These are phyloP conservation scores for Passalora sequoiae DNA, from an alignment of 2,329 filamentous ascomycete genomes.

Conservation along the genomic window DNA sequence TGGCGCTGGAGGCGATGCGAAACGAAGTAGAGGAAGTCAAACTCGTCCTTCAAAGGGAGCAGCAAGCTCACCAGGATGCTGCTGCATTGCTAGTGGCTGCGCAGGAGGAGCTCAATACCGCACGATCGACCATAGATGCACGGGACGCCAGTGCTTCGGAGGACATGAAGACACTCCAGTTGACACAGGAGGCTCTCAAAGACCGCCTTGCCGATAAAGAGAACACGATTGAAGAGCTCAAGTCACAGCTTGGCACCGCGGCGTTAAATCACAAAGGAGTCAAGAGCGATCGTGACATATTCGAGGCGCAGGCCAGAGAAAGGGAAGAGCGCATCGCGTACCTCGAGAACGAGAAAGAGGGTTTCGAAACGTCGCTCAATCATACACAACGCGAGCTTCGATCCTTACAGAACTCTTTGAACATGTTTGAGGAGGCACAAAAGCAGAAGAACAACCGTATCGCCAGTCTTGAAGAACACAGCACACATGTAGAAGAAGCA, in stretches of 20 bases:
- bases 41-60: background rate
- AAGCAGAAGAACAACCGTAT: conserved; percentile 3
- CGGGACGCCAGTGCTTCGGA: conserved; percentile 1
- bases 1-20: conserved; percentile 13
- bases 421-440: conserved; percentile 4
- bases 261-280: conserved; percentile 5
- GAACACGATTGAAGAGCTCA: conserved; percentile 21
- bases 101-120: conserved; percentile 1
- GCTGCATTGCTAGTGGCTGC: background rate
- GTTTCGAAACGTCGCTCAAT: background rate
- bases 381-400: background rate
- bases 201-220: conserved; percentile 10
- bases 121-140: background rate
- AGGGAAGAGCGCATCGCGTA: conserved; percentile 1
- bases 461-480: background rate
- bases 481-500: background rate
- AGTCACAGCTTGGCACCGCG: conserved; percentile 5
- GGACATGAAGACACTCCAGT: conserved; percentile 4
- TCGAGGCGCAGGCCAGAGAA: conserved; percentile 14
- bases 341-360: background rate
- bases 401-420: background rate
- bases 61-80: background rate
- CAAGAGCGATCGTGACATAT: conserved; percentile 21
- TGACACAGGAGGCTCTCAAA: conserved; percentile 2
- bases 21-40: conserved; percentile 10